Evolutionary conservation across 177 flowering plant species (phyloP).

Genomic region (Vitis hybrid): DNA sequence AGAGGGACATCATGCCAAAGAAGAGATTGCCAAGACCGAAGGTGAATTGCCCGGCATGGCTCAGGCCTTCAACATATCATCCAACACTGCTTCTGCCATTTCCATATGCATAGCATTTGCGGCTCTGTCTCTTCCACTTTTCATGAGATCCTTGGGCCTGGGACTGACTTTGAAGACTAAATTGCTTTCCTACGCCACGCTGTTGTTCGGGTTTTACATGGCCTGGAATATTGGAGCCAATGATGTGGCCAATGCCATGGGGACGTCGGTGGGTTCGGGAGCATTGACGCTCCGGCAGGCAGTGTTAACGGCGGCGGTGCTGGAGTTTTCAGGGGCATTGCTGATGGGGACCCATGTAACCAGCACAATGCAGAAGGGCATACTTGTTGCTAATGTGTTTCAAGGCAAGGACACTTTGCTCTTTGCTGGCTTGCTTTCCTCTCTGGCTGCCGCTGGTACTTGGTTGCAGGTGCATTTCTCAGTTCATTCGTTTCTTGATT

Average conservation of each 20-base stretch:
- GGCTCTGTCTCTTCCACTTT: conserved; percentile 62
- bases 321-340: conserved; percentile 94
- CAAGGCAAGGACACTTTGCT: conserved; percentile 79
- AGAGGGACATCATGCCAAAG: conserved; percentile 21
- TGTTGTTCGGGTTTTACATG: conserved; percentile 92
- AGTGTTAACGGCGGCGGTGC: conserved; percentile 77
- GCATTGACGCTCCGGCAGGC: conserved; percentile 89
- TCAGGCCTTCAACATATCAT: conserved; percentile 73
- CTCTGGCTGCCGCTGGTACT: conserved; percentile 96
- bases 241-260: conserved; percentile 99
- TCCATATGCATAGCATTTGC: conserved; percentile 72
- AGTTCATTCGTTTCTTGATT: conserved; percentile 4
- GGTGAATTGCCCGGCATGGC: conserved; percentile 78
- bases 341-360: conserved; percentile 94
- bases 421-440: conserved; percentile 90
- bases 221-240: conserved; percentile 99
- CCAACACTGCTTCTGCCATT: conserved; percentile 78
- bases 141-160: conserved; percentile 61
- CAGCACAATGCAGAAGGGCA: conserved; percentile 96
- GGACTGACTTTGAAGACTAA: conserved; percentile 64
- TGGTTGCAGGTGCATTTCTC: conserved; percentile 79
- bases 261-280: conserved; percentile 95
- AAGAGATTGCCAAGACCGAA: conserved; percentile 17
- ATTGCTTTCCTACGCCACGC: conserved; percentile 62
- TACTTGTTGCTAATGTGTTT: conserved; percentile 80